Evolutionary conservation across 768 basidiomycete species (phyloP), one percentile per base, ranked within the genome.

Genomic region (Strobilomyces dryophilus): DNA sequence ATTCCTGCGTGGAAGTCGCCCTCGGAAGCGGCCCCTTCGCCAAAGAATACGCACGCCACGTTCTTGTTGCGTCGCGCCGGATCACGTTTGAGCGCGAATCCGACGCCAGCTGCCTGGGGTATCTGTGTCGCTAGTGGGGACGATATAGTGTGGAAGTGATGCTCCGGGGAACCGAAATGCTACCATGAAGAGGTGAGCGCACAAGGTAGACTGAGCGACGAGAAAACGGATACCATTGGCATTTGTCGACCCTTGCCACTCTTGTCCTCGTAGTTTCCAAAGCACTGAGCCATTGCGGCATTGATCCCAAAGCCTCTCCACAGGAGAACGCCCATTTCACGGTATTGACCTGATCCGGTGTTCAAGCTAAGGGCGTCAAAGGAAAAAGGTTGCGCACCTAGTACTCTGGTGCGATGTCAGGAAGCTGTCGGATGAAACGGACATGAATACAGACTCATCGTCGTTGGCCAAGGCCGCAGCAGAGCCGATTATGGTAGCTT

Each of bases 1-100:
- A 94, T 75, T 26, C 92, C 95, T 0, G 94, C 95, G 64, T 98
- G 94, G 67, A 95, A 95, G 69, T 97, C 94, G 52, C 93, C 93
- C 71, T 95, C 94, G 2, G 90, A 92, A 3, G 93, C 92, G 8
- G 92, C 92, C 55, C 92, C 94, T 71, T 98, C 95, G 21, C 94
- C 94, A 57, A 95, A 95, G 69, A 84, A 97, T 47, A 91, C 92
- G 10, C 84, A 87, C 0, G 94, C 92, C 45, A 93, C 84, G 51
- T 85, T 86, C 48, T 80, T 83, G 43, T 78, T 77, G 29, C 83
- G 78, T 34, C 87, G 82, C 44, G 69, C 72, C 0, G 86, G 85
- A 41, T 88, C 85, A 5, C 93, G 84, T 61, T 85, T 85, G 51
- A 98, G 76, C 1, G 95, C 92, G 64, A 90, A 95, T 0, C 81